Percentiles rank a stretch among this genome's conserved stretches.
Evolutionary conservation across 768 basidiomycete genomes (phyloP).

Genomic region (Neoboletus subvelutipes): DNA sequence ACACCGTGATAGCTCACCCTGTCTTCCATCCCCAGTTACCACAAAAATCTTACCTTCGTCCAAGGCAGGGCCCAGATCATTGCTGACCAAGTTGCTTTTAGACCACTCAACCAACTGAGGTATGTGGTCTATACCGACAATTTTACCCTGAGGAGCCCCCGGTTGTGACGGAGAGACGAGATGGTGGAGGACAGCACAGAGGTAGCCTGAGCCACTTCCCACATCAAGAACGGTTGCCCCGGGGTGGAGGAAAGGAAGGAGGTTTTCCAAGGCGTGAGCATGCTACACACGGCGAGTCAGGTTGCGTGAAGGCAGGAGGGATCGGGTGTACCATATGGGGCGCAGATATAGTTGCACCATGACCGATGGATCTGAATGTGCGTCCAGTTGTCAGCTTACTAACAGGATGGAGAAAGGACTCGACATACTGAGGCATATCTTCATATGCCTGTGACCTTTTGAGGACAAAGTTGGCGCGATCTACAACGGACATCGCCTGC

Average conservation of each 20-base stretch:
- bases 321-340: slow-evolving; percentile 79
- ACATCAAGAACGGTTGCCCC: slow-evolving; percentile 84
- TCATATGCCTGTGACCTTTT: slow-evolving; percentile 58
- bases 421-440: slow-evolving; percentile 70
- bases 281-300: slow-evolving; percentile 49
- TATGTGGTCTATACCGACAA: slow-evolving; percentile 93
- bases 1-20: slow-evolving; percentile 43
- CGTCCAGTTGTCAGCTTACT: not conserved
- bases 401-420: slow-evolving; percentile 25
- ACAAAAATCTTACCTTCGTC: slow-evolving; percentile 59
- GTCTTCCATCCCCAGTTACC: slow-evolving; percentile 75
- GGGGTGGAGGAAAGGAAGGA: slow-evolving; percentile 68
- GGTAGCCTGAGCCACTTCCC: slow-evolving; percentile 86
- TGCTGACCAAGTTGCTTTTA: slow-evolving; percentile 61
- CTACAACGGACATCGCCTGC: slow-evolving; percentile 69
- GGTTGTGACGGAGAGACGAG: slow-evolving; percentile 45
- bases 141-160: slow-evolving; percentile 43
- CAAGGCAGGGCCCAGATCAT: slow-evolving; percentile 58
- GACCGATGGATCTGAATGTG: slow-evolving; percentile 60
- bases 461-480: slow-evolving; percentile 67
- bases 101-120: slow-evolving; percentile 72
- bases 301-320: not conserved
- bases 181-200: slow-evolving; percentile 76
- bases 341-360: slow-evolving; percentile 91
- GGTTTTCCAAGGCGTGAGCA: slow-evolving; percentile 78